Base-by-base conservation (phyloP, 1,284 basidiomycete species). In the Irpex rosettiformis region DNA sequence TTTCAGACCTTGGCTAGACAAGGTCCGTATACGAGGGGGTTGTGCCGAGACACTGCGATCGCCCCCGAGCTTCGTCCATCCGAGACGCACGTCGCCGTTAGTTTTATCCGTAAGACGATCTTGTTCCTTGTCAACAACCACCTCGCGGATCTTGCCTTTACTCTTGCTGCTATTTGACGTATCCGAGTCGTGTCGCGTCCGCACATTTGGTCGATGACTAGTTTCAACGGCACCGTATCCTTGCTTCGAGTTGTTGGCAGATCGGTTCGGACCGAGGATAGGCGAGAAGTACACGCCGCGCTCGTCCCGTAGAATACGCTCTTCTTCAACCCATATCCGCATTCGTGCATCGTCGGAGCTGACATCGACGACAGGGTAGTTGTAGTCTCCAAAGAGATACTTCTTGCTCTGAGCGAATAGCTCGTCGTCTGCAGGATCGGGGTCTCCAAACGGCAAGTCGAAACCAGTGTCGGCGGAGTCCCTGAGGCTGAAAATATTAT, bases 351-450 rank as follows among this genome's bases (percentile, higher is more conserved):
- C 71, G 74, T 94, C 84, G 51, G 91, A 84, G 69, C 87, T 93
- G 37, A 93, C 87, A 67, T 96, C 94, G 60, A 96, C 88, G 63
- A 86, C 88, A 0, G 93, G 93, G 70, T 96, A 97, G 65, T 91
- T 86, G 68, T 95, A 94, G 75, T 98, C 94, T 7, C 96, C 97
- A 66, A 96, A 94, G 22, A 94, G 76, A 57, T 93, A 88, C 62
- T 82, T 79, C 65, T 84, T 81, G 66, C 88, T 87, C 54, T 89
- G 79, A 18, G 74, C 75, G 66, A 88, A 96, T 48, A 95, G 73
- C 61, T 81, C 77, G 70, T 92, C 85, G 72, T 95, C 86, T 59
- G 76, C 77, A 42, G 80, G 75, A 64, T 88, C 79, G 59, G 81
- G 69, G 37, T 84, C 84, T 3, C 82, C 85, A 66, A 90, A 91